phyloP scores from a whole-genome alignment of 768 basidiomycete species.

The Crucibulum laeve region DNA sequence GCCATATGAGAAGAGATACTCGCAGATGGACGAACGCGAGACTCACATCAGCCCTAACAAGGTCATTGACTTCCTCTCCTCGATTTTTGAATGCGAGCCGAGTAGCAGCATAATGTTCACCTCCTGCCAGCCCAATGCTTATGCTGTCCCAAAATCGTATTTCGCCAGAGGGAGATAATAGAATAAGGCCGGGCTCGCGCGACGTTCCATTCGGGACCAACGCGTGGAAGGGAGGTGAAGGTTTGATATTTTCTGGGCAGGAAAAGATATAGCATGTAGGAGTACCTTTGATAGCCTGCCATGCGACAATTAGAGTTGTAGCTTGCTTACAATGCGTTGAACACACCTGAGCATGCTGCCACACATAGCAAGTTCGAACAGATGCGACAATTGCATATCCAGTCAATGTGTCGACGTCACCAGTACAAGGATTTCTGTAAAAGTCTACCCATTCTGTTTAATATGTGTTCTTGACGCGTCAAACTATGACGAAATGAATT shows the following conservation, averaged over 20 bases:
- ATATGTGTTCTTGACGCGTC: conserved; percentile 6
- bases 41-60: conserved; percentile 64
- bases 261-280: conserved; percentile 84
- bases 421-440: conserved; percentile 60
- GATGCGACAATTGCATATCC: conserved; percentile 76
- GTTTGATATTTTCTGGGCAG: conserved; percentile 48
- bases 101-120: conserved; percentile 55
- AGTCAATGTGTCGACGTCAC: conserved; percentile 65
- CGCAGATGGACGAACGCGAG: conserved; percentile 5
- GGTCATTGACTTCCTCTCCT: conserved; percentile 60
- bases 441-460: conserved; percentile 44
- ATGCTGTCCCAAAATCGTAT: conserved; percentile 89
- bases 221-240: conserved; percentile 47
- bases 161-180: conserved; percentile 66
- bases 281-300: conserved; percentile 57
- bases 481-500: conserved; percentile 2
- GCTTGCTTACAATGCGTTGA: background rate
- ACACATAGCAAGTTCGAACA: conserved; percentile 72
- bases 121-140: conserved; percentile 78
- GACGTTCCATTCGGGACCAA: conserved; percentile 63
- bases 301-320: background rate
- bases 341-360: conserved; percentile 71
- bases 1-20: conserved; percentile 3
- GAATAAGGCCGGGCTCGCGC: conserved; percentile 85
- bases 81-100: conserved; percentile 38